Percentiles rank a stretch among this genome's conserved stretches.
Evolutionary conservation across 352 stramenopile genomes (phyloP).

Genomic region (Phytophthora megakarya): DNA sequence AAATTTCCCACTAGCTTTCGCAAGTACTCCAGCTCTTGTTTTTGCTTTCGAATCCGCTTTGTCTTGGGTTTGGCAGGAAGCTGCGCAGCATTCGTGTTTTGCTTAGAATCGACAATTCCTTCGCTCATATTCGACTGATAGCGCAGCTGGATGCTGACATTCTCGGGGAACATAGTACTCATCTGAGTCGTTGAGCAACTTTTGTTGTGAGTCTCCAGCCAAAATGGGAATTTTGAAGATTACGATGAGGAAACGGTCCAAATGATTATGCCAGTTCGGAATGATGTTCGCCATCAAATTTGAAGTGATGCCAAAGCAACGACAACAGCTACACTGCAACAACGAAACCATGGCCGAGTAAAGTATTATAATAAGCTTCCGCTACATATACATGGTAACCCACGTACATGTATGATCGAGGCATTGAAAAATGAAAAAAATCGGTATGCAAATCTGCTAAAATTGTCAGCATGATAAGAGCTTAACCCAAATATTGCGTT

Average conservation of each 20-base stretch:
- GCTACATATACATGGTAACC: too few relatives aligned
- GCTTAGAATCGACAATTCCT: not conserved
- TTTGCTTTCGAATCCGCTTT: constrained; percentile 42
- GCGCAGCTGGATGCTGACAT: not conserved
- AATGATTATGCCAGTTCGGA: constrained; percentile 3
- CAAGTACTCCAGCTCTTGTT: constrained; percentile 42
- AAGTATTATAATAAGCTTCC: too few relatives aligned
- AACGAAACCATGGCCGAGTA: too few relatives aligned
- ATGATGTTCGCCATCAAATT: not conserved
- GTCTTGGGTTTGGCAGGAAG: constrained; percentile 28
- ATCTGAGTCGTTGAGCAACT: not conserved
- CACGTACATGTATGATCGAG: too few relatives aligned
- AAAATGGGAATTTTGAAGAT: not conserved
- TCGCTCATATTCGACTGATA: not conserved
- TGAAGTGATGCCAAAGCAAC: not conserved
- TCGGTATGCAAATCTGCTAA: too few relatives aligned
- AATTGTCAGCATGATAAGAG: too few relatives aligned
- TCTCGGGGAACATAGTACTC: not conserved
- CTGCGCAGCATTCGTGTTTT: not conserved
- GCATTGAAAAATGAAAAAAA: too few relatives aligned
- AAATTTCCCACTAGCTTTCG: constrained; percentile 37
- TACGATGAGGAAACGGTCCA: not conserved
- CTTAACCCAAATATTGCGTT: too few relatives aligned
- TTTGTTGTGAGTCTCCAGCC: not conserved
- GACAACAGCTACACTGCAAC: not conserved